Conservation (phyloP, 208 protist species). For the Leishmania aethiopica region DNA sequence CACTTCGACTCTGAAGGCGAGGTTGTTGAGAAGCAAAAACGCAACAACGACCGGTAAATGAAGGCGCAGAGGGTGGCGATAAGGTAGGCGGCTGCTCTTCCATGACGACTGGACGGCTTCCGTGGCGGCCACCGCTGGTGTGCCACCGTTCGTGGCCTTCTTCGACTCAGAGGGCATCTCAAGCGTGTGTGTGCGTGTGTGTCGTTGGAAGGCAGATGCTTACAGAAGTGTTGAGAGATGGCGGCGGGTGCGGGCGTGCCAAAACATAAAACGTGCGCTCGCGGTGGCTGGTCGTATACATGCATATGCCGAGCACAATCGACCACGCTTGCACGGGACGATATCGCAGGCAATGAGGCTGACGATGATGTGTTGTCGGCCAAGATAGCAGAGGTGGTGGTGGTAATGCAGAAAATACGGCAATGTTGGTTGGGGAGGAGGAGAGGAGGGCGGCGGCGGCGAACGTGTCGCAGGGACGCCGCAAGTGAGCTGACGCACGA, state of each 20-base stretch:
- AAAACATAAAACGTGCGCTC: neutral
- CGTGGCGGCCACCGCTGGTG: neutral
- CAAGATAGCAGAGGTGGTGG: neutral
- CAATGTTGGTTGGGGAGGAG: neutral
- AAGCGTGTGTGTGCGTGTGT: neutral
- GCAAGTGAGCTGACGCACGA: neutral
- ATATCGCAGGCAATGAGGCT: neutral
- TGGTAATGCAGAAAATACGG: neutral
- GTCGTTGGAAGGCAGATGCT: neutral
- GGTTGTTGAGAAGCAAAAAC: conserved; percentile 72
- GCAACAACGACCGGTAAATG: conserved; percentile 39
- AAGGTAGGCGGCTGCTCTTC: conserved; percentile 21
- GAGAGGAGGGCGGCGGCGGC: no score
- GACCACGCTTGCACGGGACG: neutral
- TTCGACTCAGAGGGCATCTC: neutral
- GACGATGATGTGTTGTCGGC: neutral
- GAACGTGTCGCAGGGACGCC: neutral
- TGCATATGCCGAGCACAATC: no score
- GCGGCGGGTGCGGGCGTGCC: neutral
- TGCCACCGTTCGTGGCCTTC: neutral
- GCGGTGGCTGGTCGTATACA: neutral
- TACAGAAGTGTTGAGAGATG: neutral
- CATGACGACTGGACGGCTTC: neutral
- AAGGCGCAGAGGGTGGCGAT: conserved; percentile 35
- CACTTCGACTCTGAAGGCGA: conserved; percentile 40